Evolutionary conservation across 2,329 filamentous ascomycete species (phyloP).

Genomic region (Phialophora expanda): DNA sequence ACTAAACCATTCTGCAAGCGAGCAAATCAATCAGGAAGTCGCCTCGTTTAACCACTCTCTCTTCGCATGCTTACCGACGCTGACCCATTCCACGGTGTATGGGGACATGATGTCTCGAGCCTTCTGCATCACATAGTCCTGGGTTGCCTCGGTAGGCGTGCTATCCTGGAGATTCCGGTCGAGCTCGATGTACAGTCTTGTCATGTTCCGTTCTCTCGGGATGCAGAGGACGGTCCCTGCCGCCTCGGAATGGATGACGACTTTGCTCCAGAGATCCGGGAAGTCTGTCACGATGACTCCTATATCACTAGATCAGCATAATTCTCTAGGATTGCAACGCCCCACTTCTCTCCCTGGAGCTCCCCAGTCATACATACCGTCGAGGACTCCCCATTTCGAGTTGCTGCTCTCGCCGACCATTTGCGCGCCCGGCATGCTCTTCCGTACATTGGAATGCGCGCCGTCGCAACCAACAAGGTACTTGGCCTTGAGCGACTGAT

Average conservation of each 20-base stretch:
- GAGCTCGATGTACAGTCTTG: slow-evolving; percentile 61
- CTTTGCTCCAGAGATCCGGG: neutral
- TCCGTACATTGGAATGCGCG: slow-evolving; percentile 42
- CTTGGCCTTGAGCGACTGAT: neutral
- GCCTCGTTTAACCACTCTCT: neutral
- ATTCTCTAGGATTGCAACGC: too few species aligned
- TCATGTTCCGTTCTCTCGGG: slow-evolving; percentile 74
- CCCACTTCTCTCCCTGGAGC: too few species aligned
- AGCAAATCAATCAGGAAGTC: neutral
- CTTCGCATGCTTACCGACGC: neutral
- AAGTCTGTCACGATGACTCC: neutral
- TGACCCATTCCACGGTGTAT: neutral
- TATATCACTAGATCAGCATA: neutral
- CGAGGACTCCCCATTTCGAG: slow-evolving; percentile 73
- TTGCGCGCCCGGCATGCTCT: slow-evolving; percentile 61
- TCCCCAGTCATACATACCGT: slow-evolving; percentile 56
- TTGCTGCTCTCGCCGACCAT: slow-evolving; percentile 57
- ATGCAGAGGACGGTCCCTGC: slow-evolving; percentile 74
- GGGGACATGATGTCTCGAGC: neutral
- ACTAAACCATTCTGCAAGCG: neutral
- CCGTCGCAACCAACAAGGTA: neutral
- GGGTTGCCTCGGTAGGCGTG: neutral
- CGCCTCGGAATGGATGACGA: neutral
- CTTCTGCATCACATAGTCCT: neutral
- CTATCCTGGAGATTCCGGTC: slow-evolving; percentile 41